Percentiles rank a stretch among this genome's conserved stretches.
Evolutionary conservation across 164 flowering plant species (phyloP).

Genomic region (Buxus sempervirens): DNA sequence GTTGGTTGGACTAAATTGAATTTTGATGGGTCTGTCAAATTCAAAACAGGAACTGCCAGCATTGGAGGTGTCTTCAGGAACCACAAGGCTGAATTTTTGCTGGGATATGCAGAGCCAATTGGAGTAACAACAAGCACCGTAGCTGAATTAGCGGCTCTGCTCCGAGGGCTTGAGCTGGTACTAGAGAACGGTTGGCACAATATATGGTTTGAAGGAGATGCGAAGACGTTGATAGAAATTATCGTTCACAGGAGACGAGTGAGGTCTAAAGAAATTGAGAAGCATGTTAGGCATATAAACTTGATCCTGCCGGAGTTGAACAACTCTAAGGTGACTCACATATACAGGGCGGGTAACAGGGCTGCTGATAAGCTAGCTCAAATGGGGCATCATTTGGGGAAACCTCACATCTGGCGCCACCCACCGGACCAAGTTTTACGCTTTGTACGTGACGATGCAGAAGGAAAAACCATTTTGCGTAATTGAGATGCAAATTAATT

Average conservation of each 20-base stretch:
- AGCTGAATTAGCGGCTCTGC: slow-evolving; percentile 57
- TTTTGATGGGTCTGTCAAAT: slow-evolving; percentile 63
- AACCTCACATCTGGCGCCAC: slow-evolving; percentile 51
- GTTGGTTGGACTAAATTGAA: slow-evolving; percentile 69
- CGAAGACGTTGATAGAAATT: slow-evolving; percentile 51
- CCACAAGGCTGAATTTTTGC: slow-evolving; percentile 60
- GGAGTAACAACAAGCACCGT: slow-evolving; percentile 46
- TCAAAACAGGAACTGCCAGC: slow-evolving; percentile 45
- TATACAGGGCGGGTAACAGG: slow-evolving; percentile 68
- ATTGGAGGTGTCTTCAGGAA: slow-evolving; percentile 72
- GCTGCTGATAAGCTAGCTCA: slow-evolving; percentile 69
- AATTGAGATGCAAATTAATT: slow-evolving; percentile 19
- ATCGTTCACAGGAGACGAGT: slow-evolving; percentile 27
- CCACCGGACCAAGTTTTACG: slow-evolving; percentile 48
- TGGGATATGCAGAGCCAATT: slow-evolving; percentile 73
- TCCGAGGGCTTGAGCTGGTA: slow-evolving; percentile 59
- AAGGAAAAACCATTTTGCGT: slow-evolving; percentile 45
- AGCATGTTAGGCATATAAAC: slow-evolving; percentile 38
- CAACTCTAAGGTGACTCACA: slow-evolving; percentile 42
- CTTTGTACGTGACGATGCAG: slow-evolving; percentile 58
- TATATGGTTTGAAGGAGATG: slow-evolving; percentile 79
- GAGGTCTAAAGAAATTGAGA: slow-evolving; percentile 33
- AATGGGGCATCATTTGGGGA: slow-evolving; percentile 43
- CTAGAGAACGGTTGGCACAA: slow-evolving; percentile 61
- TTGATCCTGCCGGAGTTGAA: slow-evolving; percentile 44